Evolutionary conservation across 352 stramenopile species (phyloP), one percentile per base, ranked within the genome.

Genomic region (Pythium insidiosum): DNA sequence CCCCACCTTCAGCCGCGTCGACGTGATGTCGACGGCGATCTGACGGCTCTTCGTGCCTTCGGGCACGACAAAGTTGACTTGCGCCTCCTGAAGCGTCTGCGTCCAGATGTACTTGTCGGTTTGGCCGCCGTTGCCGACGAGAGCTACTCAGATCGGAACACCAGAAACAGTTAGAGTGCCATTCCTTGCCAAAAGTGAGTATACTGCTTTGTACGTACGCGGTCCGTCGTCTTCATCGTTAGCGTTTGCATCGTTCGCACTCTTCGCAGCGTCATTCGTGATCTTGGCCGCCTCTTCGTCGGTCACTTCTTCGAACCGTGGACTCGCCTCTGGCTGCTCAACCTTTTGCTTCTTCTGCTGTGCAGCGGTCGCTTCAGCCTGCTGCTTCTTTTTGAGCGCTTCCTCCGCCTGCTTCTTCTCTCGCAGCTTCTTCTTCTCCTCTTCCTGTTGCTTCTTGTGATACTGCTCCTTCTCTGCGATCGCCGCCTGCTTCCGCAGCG

Each of bases 51-150:
- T 96, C 18, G 95, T 98, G 23, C 91, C 88, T 1, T 89, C 53
- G 1, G 95, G 94, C 4, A 99, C 75, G 2, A 84, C 68, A 25
- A 99, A 83, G 19, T 72, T 92, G 4, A 98, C 73, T 45, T 85
- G 89, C 4, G 98, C 69, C 67, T 99, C 97, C 36, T 97, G 72
- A 33, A 99, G 71, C 12, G 94, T 98, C 68, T 99, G 97, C 5
- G 96, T 99, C 96, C 96, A 99, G 21, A 90, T 72, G 52, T 99
- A 99, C 45, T 96, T 87, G 38, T 96, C 88, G 2, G 85, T 96
- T 39, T 72, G 58, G 1, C 84, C 88, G 38, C 92, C 92, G 45
- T 98, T 99, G 25, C 94, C 94, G n/a, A 79, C 58, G 18, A 78
- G 76, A 13, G 82, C 91, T 92, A 15, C 28, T 33, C n/a, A n/a